A percentile compares a stretch with the other conserved stretches of the same genome.
Conservation (phyloP, 23 red algal species). For the Gracilaria vermiculophylla region DNA sequence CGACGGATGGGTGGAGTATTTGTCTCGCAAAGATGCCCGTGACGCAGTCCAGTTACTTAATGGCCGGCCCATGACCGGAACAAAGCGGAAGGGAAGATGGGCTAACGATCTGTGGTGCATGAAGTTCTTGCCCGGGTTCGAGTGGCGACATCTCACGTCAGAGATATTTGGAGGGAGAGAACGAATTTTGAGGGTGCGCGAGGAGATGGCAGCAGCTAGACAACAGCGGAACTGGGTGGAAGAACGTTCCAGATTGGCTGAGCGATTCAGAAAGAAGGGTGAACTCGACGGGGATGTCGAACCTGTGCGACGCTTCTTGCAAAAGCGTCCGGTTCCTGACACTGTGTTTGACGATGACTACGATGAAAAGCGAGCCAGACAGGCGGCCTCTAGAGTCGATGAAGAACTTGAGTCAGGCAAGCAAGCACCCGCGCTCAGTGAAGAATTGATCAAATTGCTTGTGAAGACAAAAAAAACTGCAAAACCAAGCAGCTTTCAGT, state of each 20-base stretch:
- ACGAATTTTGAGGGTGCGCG: slow-evolving; percentile 38
- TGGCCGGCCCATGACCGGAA: slow-evolving; percentile 46
- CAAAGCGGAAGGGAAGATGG: slow-evolving; percentile 58
- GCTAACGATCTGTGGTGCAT: slow-evolving; percentile 76
- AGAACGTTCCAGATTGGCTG: slow-evolving; percentile 21
- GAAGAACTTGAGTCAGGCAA: slow-evolving; percentile 28
- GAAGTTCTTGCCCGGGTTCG: slow-evolving; percentile 52
- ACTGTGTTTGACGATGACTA: slow-evolving; percentile 25
- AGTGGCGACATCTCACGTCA: slow-evolving; percentile 56
- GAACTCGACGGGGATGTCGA: neutral
- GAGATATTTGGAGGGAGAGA: slow-evolving; percentile 40
- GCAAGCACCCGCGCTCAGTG: neutral
- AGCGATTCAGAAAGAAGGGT: slow-evolving; percentile 10
- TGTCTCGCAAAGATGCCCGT: slow-evolving; percentile 33
- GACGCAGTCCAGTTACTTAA: slow-evolving; percentile 63
- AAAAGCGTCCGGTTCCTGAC: slow-evolving; percentile 31
- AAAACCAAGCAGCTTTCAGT: neutral
- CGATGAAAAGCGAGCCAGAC: slow-evolving; percentile 38
- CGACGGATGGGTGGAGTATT: slow-evolving; percentile 84
- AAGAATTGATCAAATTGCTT: slow-evolving; percentile 31
- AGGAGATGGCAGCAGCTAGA: slow-evolving; percentile 60
- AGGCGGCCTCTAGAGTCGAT: slow-evolving; percentile 17
- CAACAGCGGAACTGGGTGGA: slow-evolving; percentile 60
- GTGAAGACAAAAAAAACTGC: neutral
- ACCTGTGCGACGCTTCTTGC: slow-evolving; percentile 17